phyloP scores from a whole-genome alignment of 2,329 filamentous ascomycete genomes.

The Microsporum ferrugineum region DNA sequence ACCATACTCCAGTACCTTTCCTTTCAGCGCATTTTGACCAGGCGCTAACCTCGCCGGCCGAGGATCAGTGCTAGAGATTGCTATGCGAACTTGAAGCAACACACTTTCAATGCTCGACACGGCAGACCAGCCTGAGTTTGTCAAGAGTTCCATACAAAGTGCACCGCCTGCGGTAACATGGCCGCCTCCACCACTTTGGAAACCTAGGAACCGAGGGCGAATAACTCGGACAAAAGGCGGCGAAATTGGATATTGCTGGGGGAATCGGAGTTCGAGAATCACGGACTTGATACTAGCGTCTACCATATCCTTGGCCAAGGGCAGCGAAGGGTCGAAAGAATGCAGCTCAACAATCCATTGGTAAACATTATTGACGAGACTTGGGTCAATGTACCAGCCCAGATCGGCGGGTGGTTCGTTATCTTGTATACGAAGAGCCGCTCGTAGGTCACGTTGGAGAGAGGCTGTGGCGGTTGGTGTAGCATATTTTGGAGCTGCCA shows the following conservation, averaged over 20 bases:
- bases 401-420: slow-evolving; percentile 51
- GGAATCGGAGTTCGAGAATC: slow-evolving; percentile 72
- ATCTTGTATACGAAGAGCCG: slow-evolving; percentile 53
- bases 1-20: slow-evolving; percentile 44
- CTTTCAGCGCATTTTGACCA: neutral
- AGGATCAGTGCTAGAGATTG: slow-evolving; percentile 57
- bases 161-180: slow-evolving; percentile 77
- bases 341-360: slow-evolving; percentile 90
- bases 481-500: slow-evolving; percentile 57
- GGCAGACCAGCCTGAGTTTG: slow-evolving; percentile 70
- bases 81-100: slow-evolving; percentile 67
- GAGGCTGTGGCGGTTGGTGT: slow-evolving; percentile 49
- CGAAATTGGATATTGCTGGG: slow-evolving; percentile 59
- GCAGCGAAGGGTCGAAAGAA: slow-evolving; percentile 59
- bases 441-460: slow-evolving; percentile 53
- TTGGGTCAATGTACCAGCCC: slow-evolving; percentile 70
- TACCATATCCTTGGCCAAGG: slow-evolving; percentile 66
- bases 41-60: slow-evolving; percentile 56
- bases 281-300: slow-evolving; percentile 50
- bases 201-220: slow-evolving; percentile 65
- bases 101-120: slow-evolving; percentile 65
- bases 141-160: slow-evolving; percentile 74
- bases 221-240: slow-evolving; percentile 80
- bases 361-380: slow-evolving; percentile 61
- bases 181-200: slow-evolving; percentile 63